Conservation (phyloP, 768 basidiomycete genomes). For the Suillus placidus region DNA sequence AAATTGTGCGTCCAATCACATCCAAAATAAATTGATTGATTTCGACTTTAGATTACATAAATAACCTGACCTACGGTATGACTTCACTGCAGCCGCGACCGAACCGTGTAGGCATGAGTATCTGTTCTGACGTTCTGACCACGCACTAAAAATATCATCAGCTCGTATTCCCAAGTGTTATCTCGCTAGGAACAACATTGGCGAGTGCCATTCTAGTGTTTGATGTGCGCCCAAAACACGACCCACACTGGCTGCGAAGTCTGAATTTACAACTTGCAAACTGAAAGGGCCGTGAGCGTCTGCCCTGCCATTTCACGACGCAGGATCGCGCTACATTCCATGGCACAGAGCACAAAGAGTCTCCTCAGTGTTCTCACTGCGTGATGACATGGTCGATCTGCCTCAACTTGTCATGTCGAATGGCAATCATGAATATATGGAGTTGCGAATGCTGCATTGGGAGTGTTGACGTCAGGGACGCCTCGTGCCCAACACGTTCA, state of each 20-base stretch:
- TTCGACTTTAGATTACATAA: conserved; percentile 3
- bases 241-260: background rate
- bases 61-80: background rate
- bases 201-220: background rate
- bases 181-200: background rate
- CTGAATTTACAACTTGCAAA: background rate
- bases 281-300: background rate
- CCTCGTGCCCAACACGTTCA: conserved; percentile 6
- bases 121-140: background rate
- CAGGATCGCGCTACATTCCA: background rate
- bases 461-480: background rate
- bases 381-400: background rate
- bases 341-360: background rate
- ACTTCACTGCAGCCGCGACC: background rate
- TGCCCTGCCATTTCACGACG: too few species aligned
- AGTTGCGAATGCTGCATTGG: background rate
- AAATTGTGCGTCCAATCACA: background rate
- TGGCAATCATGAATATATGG: background rate
- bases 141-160: background rate
- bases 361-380: background rate
- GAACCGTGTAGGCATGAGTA: background rate
- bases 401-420: background rate
- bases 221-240: background rate
- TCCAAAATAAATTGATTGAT: background rate
- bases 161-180: background rate